phyloP scores from a whole-genome alignment of 306 rosid genomes.

The Trifolium dubium region DNA sequence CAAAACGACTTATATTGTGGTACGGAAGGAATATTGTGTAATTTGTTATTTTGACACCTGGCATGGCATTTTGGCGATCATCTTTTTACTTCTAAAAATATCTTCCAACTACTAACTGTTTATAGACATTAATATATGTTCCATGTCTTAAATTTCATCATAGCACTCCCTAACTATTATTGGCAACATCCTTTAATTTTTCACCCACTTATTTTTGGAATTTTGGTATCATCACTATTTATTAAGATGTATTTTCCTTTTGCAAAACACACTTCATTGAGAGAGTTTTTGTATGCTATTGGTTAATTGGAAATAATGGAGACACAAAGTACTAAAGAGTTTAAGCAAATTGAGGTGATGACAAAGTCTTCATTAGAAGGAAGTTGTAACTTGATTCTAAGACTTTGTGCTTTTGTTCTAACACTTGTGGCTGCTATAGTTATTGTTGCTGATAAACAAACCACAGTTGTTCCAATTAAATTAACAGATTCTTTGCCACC shows the following conservation, averaged over 20 bases:
- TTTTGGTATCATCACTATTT: conserved; percentile 6
- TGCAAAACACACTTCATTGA: conserved; percentile 1
- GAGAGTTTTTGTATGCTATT: not conserved
- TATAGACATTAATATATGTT: not conserved
- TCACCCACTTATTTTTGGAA: not conserved
- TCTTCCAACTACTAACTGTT: conserved; percentile 2
- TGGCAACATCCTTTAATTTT: not conserved
- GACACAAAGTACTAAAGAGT: conserved; percentile 14
- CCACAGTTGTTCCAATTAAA: conserved; percentile 47
- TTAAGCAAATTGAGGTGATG: not conserved
- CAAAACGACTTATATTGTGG: no score
- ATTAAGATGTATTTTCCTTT: conserved; percentile 1
- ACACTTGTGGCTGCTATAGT: conserved; percentile 63
- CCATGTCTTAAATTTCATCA: not conserved
- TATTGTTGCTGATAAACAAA: conserved; percentile 58
- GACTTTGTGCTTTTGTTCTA: conserved; percentile 56
- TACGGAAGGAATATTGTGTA: no score
- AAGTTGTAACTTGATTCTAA: conserved; percentile 49
- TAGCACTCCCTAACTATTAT: not conserved
- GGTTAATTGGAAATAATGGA: conserved; percentile 40
- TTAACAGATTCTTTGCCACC: conserved; percentile 53
- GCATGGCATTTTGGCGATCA: not conserved
- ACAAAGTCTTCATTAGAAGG: conserved; percentile 30
- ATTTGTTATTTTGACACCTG: no score
- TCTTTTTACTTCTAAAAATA: not conserved